Base-by-base conservation (phyloP, 495 filamentous ascomycete genomes). In the Entonaema liquescens region DNA sequence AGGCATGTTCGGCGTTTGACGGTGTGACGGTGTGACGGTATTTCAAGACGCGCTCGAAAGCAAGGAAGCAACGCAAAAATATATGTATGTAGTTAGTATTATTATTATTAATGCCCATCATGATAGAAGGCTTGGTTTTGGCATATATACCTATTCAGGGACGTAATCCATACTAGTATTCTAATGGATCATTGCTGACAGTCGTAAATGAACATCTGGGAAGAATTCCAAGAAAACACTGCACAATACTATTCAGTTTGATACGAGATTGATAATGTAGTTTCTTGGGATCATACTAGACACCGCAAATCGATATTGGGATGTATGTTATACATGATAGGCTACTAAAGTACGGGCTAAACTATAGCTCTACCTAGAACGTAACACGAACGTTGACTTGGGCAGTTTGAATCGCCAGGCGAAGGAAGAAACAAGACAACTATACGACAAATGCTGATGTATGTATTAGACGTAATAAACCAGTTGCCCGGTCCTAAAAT, bases 1-100 rank as follows among this genome's bases (percentile, higher is more conserved):
- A 31, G 70, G 59, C 64, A 68, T 61, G 60, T 68, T 57, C 53
- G 70, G 70, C 57, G 70, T 72, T 72, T 31, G 36, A 67, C 49
- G 23, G 49, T 29, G 15, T 17, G 49, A n/a, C n/a, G n/a, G n/a
- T 17, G 38, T 19, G 38, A 25, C 49, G 3, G 15, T 5, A 28
- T 42, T 59, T 23, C 7, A 5, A 38, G 33, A 8, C 21, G 57
- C 21, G n/a, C 54, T 50, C 33, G 42, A 23, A 49, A 28, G 53
- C 17, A 44, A n/a, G 47, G 26, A 40, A 36, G 23, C 19, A 59
- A 58, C 50, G 19, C 19, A 21, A 47, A 40, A 47, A 47, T 47
- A 23, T 47, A 17, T 19, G n/a, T 15, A n/a, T n/a, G n/a, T n/a
- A n/a, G n/a, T n/a, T n/a, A n/a, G n/a, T n/a, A n/a, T n/a, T n/a